Evolutionary conservation across 768 basidiomycete genomes (phyloP), one percentile per base, ranked within the genome.

Genomic region (Mycena rosella): DNA sequence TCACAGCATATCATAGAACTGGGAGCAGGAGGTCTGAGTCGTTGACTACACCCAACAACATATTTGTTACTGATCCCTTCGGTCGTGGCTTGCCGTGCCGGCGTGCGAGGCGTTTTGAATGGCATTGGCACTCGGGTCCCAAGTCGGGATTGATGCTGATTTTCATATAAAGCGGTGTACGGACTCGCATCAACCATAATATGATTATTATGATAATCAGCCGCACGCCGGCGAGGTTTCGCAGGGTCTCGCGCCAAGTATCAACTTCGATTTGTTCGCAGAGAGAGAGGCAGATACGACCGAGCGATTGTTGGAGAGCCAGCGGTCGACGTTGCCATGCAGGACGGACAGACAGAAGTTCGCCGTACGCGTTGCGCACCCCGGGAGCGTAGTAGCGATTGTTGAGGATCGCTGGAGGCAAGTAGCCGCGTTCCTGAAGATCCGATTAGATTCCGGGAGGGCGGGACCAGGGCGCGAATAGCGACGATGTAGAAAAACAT

Each of bases 241-340:
- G 10, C 17, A 24, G 34, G 20, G n/a, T 3, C 17, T 2, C 22
- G 18, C 24, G n/a, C 22, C 22, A 18, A 63, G 54, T 59, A 69
- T 69, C 68, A 69, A 27, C 68, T 69, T 65, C 68, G 62, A 65
- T 45, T 60, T 69, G 68, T 69, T 69, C 29, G 30, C 4, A 44
- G 32, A 52, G 30, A 63, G 60, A 51, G 49, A 3, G 34, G 32
- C 29, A 32, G 38, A 62, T 51, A 61, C 38, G 27, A 48, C 18
- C 2, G 29, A 34, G 17, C 49, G 64, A 45, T 24, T 54, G 57
- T 53, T 65, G 49, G 56, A 26, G 11, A 49, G 49, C 10, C 1
- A 14, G 38, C 26, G 6, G 45, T 29, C 36, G 27, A 40, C 44
- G 44, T 40, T 68, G 57, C 62, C 47, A 68, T 32, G 20, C 26